Evolutionary conservation across 768 basidiomycete genomes (phyloP).

Genomic region (Pulveroboletus frians): DNA sequence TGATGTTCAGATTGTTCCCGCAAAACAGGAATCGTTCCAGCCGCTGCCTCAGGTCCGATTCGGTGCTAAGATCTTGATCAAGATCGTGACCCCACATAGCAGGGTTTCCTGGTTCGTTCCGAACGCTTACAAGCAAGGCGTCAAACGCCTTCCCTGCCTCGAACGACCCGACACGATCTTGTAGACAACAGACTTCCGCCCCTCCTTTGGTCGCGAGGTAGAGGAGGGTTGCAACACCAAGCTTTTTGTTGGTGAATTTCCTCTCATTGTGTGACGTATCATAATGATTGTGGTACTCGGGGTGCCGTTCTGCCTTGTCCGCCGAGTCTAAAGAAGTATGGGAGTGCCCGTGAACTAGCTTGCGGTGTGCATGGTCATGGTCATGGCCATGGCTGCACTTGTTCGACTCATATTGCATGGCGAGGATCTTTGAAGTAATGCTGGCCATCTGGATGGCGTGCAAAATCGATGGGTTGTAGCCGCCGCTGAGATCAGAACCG

Average conservation of each 20-base stretch:
- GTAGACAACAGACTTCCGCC: slow-evolving; percentile 73
- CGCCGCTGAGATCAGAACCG: slow-evolving; percentile 93
- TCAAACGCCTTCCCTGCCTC: slow-evolving; percentile 83
- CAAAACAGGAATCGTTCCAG: slow-evolving; percentile 84
- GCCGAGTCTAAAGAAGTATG: neutral
- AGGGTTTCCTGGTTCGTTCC: slow-evolving; percentile 48
- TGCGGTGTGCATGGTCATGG: neutral
- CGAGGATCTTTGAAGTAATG: slow-evolving; percentile 73
- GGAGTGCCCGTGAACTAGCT: neutral
- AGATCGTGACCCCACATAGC: slow-evolving; percentile 46
- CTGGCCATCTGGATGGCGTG: slow-evolving; percentile 69
- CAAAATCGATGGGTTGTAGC: slow-evolving; percentile 78
- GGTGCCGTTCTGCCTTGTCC: neutral
- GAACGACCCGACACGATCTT: slow-evolving; percentile 70
- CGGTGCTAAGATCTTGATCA: slow-evolving; percentile 30
- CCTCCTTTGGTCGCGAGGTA: slow-evolving; percentile 93
- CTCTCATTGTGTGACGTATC: slow-evolving; percentile 3
- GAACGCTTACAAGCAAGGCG: slow-evolving; percentile 68
- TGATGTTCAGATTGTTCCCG: slow-evolving; percentile 83
- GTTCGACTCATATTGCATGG: slow-evolving; percentile 38
- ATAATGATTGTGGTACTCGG: neutral
- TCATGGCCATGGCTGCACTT: neutral
- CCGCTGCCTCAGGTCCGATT: slow-evolving; percentile 43
- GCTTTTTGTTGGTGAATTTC: slow-evolving; percentile 52
- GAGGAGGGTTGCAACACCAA: slow-evolving; percentile 70